Evolutionary conservation across 768 basidiomycete genomes (phyloP), one percentile per base, ranked within the genome.

Genomic region (Phlegmacium glaucopus): DNA sequence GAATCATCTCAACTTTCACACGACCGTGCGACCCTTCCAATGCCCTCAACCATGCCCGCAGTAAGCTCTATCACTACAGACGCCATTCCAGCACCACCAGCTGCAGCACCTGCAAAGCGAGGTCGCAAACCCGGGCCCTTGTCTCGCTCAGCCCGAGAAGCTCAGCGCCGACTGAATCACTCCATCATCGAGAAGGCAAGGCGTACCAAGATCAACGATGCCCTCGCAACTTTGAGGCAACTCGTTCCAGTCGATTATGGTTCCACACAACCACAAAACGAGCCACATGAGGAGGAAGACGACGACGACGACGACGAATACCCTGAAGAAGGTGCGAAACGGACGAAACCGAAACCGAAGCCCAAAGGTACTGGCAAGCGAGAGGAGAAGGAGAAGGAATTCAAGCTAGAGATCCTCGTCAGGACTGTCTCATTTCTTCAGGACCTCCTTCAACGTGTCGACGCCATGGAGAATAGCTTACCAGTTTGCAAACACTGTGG

Each of bases 191-290:
- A 98, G 70, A 90, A 94, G 61, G 83, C 94, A 0, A 72, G 94
- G 26, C 76, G 94, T 49, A 95, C 94, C 9, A 96, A 96, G 77
- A 97, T 98, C 54, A 98, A 98, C 61, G 86, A 91, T 43, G 91
- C 94, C 0, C 75, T 97, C 5, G 76, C 84, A 2, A 80, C 84
- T 2, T 68, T 97, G 38, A 80, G 85, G 51, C 73, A 76, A 53
- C 82, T 96, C 57, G 90, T 95, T 1, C 91, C 92, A 0, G 59
- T 71, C 7, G 75, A 78, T 44, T 77, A 76, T 53, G 73, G 71
- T 1, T 62, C 64, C 28, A 27, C 46, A 43, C 51, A 54, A 40
- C 51, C 46, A 11, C 27, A 47, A 44, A 37, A 48, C 22, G 54
- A 50, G 12, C 56, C 59, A 4, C 67, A 51, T 2, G 56, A 56